Evolutionary conservation across 352 stramenopile species (phyloP), one percentile per base, ranked within the genome.

Genomic region (Phytopythium oedochilum): DNA sequence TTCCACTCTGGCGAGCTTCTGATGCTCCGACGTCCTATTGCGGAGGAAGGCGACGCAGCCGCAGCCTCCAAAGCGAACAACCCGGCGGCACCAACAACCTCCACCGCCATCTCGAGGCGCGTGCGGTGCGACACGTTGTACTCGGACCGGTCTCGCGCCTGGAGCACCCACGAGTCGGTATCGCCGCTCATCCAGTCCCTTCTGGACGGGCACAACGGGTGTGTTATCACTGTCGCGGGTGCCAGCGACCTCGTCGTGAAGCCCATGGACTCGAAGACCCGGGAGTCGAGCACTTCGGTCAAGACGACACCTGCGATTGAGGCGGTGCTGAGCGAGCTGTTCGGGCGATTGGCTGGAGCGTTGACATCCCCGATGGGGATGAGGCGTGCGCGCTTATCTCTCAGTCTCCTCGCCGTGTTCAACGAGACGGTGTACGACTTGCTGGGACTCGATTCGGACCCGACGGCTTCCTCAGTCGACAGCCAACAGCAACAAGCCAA

Each of bases 371-470:
- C 66, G 31, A 17, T 53, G 11, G 68, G 73, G 8, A 76, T 86
- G 46, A 61, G 81, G 36, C 72, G 70, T 38, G 66, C 75, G 22
- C 82, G 78, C 29, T 61, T 88, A 42, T 89, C 82, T 26, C 74
- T 89, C 48, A 92, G 78, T 51, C 88, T 75, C 45, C 68, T 99
- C 4, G 96, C 97, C 47, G 94, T 99, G 15, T 98, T 96, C 64
- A 94, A 96, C 28, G 92, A 99, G 73, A 81, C 93, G 53, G 89
- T 99, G 45, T 96, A 92, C 69, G 94, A 98, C 61, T 71, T 98
- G n/a, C 68, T 98, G 0, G 72, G 83, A 20, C 70, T 93, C 12
- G 64, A 70, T 31, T 50, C 34, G 1, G 43, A 29, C 7, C 29
- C 46, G 29, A 4, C 11, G 0, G 31, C 29, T 14, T 17, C 46